Evolutionary conservation across 2,329 filamentous ascomycete genomes (phyloP).

Genomic region (Bipolaris bicolor): DNA sequence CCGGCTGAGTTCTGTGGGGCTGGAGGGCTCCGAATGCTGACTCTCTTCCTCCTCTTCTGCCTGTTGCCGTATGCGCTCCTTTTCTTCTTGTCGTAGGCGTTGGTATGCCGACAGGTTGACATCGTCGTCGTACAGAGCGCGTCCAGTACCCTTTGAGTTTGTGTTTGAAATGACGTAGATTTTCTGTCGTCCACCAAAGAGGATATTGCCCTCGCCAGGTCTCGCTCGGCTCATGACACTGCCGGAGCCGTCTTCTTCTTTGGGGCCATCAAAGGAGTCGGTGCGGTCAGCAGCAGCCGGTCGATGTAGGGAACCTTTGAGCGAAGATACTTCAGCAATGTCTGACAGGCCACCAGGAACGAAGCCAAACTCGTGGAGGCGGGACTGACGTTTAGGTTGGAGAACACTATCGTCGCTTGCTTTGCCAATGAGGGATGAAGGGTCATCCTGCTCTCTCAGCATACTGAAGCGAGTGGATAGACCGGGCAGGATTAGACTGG

Average conservation of each 20-base stretch:
- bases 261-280: constrained; percentile 68
- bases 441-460: constrained; percentile 93
- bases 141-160: constrained; percentile 56
- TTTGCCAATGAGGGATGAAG: constrained; percentile 85
- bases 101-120: constrained; percentile 84
- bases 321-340: constrained; percentile 89
- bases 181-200: constrained; percentile 96
- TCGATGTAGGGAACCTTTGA: constrained; percentile 60
- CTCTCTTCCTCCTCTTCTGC: constrained; percentile 49
- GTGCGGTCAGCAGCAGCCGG: constrained; percentile 66
- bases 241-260: constrained; percentile 70
- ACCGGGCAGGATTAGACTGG: constrained; percentile 93
- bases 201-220: constrained; percentile 84
- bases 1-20: constrained; percentile 66
- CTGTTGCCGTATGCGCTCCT: constrained; percentile 50
- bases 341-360: constrained; percentile 69
- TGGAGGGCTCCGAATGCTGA: constrained; percentile 54
- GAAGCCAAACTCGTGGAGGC: constrained; percentile 74
- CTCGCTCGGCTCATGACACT: constrained; percentile 86
- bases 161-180: constrained; percentile 78
- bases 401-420: constrained; percentile 94
- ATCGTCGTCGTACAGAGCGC: constrained; percentile 84
- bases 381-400: constrained; percentile 79
- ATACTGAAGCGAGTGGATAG: constrained; percentile 96
- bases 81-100: constrained; percentile 66